These are phyloP conservation scores for Colletotrichum navitas DNA, from an alignment of 2,329 filamentous ascomycete genomes.

Conservation along the genomic window DNA sequence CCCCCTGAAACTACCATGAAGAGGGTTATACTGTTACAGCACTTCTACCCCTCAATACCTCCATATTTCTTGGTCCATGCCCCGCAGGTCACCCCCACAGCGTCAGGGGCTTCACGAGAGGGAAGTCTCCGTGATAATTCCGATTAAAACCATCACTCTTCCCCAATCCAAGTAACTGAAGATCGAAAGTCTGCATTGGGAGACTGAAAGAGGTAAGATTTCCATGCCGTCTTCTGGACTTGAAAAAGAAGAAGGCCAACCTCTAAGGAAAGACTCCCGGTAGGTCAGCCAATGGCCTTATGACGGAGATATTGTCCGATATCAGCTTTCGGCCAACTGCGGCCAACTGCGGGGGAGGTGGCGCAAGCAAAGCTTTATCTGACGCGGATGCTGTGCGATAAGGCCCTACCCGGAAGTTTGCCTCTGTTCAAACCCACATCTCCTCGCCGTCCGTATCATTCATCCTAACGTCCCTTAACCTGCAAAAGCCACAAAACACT, in stretches of 20 bases:
- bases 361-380: not conserved
- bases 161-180: not conserved
- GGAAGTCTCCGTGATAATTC: constrained; percentile 21
- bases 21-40: not conserved
- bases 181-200: not conserved
- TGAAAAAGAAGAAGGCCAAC: not conserved
- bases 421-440: not conserved
- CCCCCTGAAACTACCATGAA: not conserved
- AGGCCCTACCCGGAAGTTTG: too few species aligned
- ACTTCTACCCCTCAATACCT: constrained; percentile 1
- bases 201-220: not conserved
- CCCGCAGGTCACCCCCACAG: not conserved
- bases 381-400: not conserved
- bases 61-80: not conserved
- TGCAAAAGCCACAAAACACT: not conserved
- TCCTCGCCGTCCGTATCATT: not conserved
- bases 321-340: constrained; percentile 4
- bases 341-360: constrained; percentile 20
- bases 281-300: not conserved
- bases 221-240: not conserved
- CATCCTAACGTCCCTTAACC: too few species aligned
- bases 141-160: not conserved
- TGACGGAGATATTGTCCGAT: not conserved
- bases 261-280: not conserved
- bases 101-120: not conserved